Evolutionary conservation across 768 basidiomycete genomes (phyloP), one percentile per base, ranked within the genome.

Genomic region (Rhizopogon vesiculosus): DNA sequence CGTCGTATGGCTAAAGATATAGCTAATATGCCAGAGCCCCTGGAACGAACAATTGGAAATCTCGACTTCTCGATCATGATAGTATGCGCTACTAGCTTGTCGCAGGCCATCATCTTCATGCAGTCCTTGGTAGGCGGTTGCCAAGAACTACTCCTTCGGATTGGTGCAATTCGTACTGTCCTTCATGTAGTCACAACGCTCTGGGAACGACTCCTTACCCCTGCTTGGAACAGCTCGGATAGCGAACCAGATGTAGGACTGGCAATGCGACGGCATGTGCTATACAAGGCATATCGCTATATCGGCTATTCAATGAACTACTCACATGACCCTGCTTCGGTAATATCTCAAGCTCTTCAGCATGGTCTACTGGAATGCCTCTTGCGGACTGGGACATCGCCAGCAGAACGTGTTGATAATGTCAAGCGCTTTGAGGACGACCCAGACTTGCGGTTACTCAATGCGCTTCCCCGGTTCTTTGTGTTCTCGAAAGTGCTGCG

Each of bases 1-100:
- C 53, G 53, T 22, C 53, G 31, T 13, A 48, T 54, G 43, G 49
- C 53, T 13, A 48, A 54, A 35, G 53, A 54, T 16, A 16, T 54
- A 10, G 12, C 42, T 16, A 48, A 25, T 33, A 54, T 48, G 53
- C 53, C 43, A 33, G 45, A 46, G 9, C 33, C 43, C 2, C 31
- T 8, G 19, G 15, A 16, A 38, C 42, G 45, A 28, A 16, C 45
- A 35, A 45, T 45, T 16, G 48, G 38, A 16, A 49, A 49, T 6
- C 19, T 49, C 15, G 48, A 49, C 19, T 49, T 49, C 53, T 35
- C 45, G 16, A 25, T 22, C 42, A 49, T 54, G 33, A 45, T 35
- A 50, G 42, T 48, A 48, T 35, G 33, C 16, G 53, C 53, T 18
- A 46, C 45, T 38, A 31, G 53, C 18, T 50, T 54, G 10, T 31